Base-by-base conservation (phyloP, 1,284 basidiomycete species). In the Moniliophthora roreri region DNA sequence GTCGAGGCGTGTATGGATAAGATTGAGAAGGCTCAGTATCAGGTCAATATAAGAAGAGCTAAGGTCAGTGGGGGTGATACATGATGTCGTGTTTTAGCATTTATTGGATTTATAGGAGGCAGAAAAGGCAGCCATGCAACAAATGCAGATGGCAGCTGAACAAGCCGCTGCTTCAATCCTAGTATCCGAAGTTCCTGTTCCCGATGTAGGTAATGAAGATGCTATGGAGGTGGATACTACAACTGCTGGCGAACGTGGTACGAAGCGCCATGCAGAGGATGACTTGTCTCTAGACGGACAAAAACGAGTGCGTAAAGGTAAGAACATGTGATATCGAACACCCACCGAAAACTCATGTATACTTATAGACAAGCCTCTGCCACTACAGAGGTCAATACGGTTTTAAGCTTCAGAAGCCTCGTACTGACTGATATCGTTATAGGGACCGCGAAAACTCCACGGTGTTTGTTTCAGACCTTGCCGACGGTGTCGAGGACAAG, bases 381-480 rank as follows among this genome's bases (percentile, higher is more conserved):
- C 77, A 8, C 66, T 87, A 21, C 90, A 89, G 69, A 77, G 89
- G 89, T 87, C 57, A 15, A 70, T 62, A 16, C 2, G n/a, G 6
- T 26, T 48, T 38, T 20, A n/a, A n/a, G n/a, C 42, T 11, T 48
- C 34, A 21, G 4, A 35, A 13, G 26, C 34, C 34, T 28, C 34
- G 13, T 37, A 42, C 24, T 35, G 23, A 15, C 41, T 21, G 9
- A 26, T 9, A 16, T 28, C 46, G 5, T 4, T 42, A 1, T 61
- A 95, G 96, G 56, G 97, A 99, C 71, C 92, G 97, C 48, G 97
- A 99, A 73, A 92, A 98, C 62, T 86, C 86, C 36, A 97, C 95
- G 0, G 88, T 98, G 1, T 89, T 98, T 49, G 89, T 98, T 5
- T 82, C 86, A 0, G 83, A 89, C 26, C 72, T 98, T 7, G 83